Evolutionary conservation across 2,329 filamentous ascomycete species (phyloP).

Genomic region (Pseudocercospora pini-densiflorae): DNA sequence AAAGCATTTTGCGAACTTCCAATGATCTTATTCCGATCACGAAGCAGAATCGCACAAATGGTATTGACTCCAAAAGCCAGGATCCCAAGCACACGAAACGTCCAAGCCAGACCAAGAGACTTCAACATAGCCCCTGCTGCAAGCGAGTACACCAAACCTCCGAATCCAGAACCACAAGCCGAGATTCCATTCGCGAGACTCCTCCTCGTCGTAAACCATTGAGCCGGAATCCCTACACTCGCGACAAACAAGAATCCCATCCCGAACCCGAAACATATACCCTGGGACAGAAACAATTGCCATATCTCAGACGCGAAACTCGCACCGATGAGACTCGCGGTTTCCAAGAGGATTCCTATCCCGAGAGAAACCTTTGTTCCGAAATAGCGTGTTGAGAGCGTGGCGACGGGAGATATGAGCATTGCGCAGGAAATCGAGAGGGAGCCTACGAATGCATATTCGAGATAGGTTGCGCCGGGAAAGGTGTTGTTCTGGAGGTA

Average conservation of each 20-base stretch:
- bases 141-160: constrained; percentile 72
- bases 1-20: constrained; percentile 71
- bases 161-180: constrained; percentile 73
- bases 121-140: constrained; percentile 71
- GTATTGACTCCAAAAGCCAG: constrained; percentile 67
- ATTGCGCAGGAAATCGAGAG: constrained; percentile 69
- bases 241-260: constrained; percentile 78
- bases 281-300: constrained; percentile 77
- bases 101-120: constrained; percentile 67
- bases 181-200: constrained; percentile 72
- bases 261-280: constrained; percentile 75
- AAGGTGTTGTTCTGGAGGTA: constrained; percentile 71
- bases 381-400: constrained; percentile 61
- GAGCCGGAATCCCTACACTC: constrained; percentile 68
- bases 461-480: constrained; percentile 64
- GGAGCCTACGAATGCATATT: constrained; percentile 79
- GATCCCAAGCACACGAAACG: constrained; percentile 68
- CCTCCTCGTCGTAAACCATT: constrained; percentile 73
- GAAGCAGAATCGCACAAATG: constrained; percentile 65
- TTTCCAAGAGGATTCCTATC: constrained; percentile 67
- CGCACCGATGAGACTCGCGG: constrained; percentile 68
- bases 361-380: constrained; percentile 69
- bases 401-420: constrained; percentile 70
- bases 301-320: constrained; percentile 71
- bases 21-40: constrained; percentile 73